Base-by-base conservation (phyloP, 148 eudicot genomes). In the Cornus controversa region DNA sequence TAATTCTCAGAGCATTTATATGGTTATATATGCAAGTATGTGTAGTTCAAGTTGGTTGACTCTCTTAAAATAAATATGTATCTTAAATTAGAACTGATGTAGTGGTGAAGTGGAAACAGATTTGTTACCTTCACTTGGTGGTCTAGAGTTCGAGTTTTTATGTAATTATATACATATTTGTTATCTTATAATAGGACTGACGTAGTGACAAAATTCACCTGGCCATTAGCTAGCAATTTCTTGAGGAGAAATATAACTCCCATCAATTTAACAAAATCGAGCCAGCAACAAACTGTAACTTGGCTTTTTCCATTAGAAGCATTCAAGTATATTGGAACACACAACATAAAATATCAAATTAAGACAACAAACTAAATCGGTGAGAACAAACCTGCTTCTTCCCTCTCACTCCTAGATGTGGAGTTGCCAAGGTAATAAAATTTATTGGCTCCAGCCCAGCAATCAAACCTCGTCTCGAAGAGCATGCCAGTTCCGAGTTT, bases 331-430 rank as follows among this genome's bases (percentile, higher is more conserved):
- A 60, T 22, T 7, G 8, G 24, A 60, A 18, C 20, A n/a, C n/a
- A n/a, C n/a, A 31, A 31, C 64, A 60, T 60, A 3, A n/a, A n/a
- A 60, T 60, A 60, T 29, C 20, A 6, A 8, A 31, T 27, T 69
- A 47, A 22, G 27, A 63, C 45, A 75, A 70, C 13, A 31, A 68
- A 24, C 28, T 29, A 23, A 53, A n/a, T 40, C 25, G 42, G 16
- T 36, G 69, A 76, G 28, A 72, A 72, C 79, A 18, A 78, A 96
- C 99, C 99, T 96, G 99, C 42, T 91, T 96, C 80, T 83, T 96
- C 80, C 99, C 99, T 83, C 98, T 89, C 69, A 96, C 98, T 75
- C 99, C 99, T 70, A 96, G 98, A 88, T 96, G 99, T 34, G 99
- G 99, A 45, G 97, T 93, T 69, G 98, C 99, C 87, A 96, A 80